Evolutionary conservation across 2,329 filamentous ascomycete species (phyloP).

Genomic region (Colletotrichum sidae): DNA sequence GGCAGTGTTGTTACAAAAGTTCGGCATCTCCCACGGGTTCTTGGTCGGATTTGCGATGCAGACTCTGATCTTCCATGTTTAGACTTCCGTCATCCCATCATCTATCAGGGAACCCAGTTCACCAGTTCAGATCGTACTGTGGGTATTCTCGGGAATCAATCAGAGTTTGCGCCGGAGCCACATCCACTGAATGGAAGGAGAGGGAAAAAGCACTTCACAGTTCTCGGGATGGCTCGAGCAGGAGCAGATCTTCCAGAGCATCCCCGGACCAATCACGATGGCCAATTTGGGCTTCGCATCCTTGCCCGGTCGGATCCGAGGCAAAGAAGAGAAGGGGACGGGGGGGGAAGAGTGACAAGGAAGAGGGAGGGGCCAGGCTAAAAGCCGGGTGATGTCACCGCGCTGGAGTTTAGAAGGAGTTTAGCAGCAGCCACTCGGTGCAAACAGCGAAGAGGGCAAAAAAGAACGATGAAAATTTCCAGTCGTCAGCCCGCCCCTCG

Average conservation of each 20-base stretch:
- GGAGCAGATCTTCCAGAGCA: neutral
- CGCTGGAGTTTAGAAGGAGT: constrained; percentile 23
- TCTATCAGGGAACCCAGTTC: neutral
- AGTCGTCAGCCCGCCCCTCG: constrained; percentile 8
- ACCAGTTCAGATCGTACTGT: neutral
- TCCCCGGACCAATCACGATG: no score
- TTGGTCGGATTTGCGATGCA: constrained; percentile 4
- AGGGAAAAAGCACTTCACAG: constrained; percentile 9
- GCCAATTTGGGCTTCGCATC: constrained; percentile 11
- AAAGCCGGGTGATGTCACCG: constrained; percentile 27
- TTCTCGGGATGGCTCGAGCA: constrained; percentile 22
- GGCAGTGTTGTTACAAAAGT: constrained; percentile 28
- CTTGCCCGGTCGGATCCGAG: constrained; percentile 24
- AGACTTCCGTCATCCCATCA: constrained; percentile 33
- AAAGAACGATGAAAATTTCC: constrained; percentile 5
- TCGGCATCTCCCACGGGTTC: constrained; percentile 4
- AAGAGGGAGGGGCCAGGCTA: neutral
- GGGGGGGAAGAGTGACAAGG: neutral
- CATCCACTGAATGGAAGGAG: no score
- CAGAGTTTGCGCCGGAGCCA: constrained; percentile 7
- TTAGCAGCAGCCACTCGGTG: neutral
- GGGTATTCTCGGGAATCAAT: neutral
- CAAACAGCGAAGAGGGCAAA: neutral
- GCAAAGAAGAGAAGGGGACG: neutral
- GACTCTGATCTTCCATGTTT: constrained; percentile 14